Conservation (phyloP, 1,284 basidiomycete species). For the Cryptococcus amylolentus region DNA sequence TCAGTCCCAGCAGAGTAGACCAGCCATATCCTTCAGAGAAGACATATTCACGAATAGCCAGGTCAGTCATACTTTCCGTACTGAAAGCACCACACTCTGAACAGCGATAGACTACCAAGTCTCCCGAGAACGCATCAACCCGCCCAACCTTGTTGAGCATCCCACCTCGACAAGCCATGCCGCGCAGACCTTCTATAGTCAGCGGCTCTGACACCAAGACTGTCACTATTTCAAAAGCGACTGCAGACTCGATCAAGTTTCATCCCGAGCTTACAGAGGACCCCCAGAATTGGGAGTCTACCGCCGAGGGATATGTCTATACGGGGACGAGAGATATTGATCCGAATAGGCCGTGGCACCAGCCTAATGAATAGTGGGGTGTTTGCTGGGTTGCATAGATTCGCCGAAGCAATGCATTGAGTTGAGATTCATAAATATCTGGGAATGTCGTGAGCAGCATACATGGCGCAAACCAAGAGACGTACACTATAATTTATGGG, state of each 20-base stretch:
- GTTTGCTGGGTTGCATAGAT: not conserved
- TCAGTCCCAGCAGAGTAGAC: no score
- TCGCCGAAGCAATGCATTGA: not conserved
- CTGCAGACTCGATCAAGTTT: not conserved
- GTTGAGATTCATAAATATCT: not conserved
- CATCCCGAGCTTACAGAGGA: not conserved
- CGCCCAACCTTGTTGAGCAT: no score
- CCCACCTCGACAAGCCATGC: no score
- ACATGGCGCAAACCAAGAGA: not conserved
- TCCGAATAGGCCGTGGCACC: not conserved
- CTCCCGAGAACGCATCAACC: no score
- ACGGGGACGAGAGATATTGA: not conserved
- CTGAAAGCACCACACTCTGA: no score
- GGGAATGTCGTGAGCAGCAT: not conserved
- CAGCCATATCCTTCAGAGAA: no score
- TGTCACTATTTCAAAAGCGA: not conserved
- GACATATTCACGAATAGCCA: no score
- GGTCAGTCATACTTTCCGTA: no score
- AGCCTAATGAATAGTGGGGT: not conserved
- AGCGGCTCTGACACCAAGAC: no score
- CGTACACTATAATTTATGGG: conserved; percentile 53
- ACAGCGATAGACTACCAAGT: no score
- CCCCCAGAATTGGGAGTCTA: not conserved
- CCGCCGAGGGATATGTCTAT: not conserved
- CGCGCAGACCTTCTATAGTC: no score